Percentiles rank a stretch among this genome's conserved stretches.
Evolutionary conservation across 768 basidiomycete species (phyloP).

Genomic region (Sporobolomyces roseus): DNA sequence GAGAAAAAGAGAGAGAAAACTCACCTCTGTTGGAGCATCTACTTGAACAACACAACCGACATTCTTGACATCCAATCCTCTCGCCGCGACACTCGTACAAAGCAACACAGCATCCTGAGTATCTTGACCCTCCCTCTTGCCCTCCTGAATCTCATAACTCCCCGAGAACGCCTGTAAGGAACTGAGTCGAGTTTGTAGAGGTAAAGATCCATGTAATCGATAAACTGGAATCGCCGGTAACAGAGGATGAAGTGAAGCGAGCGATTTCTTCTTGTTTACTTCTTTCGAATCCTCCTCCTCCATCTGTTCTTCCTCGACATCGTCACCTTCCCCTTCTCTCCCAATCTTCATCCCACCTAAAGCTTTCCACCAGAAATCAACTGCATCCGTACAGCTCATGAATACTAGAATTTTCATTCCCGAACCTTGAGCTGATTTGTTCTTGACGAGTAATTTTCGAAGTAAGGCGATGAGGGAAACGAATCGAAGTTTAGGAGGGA

Average conservation of each 20-base stretch:
- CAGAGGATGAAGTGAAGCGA: slow-evolving; percentile 66
- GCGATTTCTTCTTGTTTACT: slow-evolving; percentile 47
- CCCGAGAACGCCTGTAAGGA: slow-evolving; percentile 78
- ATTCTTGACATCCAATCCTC: slow-evolving; percentile 90
- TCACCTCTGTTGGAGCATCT: slow-evolving; percentile 82
- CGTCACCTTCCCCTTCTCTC: slow-evolving; percentile 37
- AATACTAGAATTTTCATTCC: slow-evolving; percentile 85
- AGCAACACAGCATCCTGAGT: slow-evolving; percentile 68
- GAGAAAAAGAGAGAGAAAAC: neutral
- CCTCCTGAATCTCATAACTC: slow-evolving; percentile 45
- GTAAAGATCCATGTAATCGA: slow-evolving; percentile 88
- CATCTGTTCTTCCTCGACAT: slow-evolving; percentile 35
- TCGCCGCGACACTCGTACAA: slow-evolving; percentile 97
- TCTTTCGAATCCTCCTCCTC: slow-evolving; percentile 40
- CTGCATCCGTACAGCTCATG: slow-evolving; percentile 93
- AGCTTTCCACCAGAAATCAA: slow-evolving; percentile 91
- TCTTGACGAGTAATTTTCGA: slow-evolving; percentile 58
- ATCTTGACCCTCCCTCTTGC: slow-evolving; percentile 44
- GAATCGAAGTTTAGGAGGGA: slow-evolving; percentile 88
- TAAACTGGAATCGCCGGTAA: slow-evolving; percentile 77
- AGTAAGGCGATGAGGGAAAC: slow-evolving; percentile 83
- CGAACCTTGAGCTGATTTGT: slow-evolving; percentile 34
- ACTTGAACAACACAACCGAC: slow-evolving; percentile 93
- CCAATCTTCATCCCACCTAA: slow-evolving; percentile 71
- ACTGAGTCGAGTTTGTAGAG: slow-evolving; percentile 70